Evolutionary conservation across 2,329 filamentous ascomycete genomes (phyloP).

Genomic region (Sclerotinia nivalis): DNA sequence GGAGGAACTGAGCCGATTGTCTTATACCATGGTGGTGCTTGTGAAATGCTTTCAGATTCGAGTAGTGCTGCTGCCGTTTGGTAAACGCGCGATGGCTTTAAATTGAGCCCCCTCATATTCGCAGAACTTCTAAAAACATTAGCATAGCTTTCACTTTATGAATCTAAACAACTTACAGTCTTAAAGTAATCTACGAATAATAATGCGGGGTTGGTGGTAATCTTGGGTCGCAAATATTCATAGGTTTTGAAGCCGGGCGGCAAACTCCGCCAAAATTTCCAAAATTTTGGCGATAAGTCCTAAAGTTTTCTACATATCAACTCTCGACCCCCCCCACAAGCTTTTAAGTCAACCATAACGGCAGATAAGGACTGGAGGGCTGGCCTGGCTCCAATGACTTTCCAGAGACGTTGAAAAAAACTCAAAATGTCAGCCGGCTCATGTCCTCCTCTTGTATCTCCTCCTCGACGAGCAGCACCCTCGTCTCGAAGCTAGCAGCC

Average conservation of each 20-base stretch:
- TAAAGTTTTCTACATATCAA: slow-evolving; percentile 21
- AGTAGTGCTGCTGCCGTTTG: slow-evolving; percentile 50
- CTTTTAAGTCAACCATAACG: slow-evolving; percentile 17
- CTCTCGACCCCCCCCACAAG: slow-evolving; percentile 20
- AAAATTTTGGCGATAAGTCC: slow-evolving; percentile 22
- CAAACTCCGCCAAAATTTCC: slow-evolving; percentile 18
- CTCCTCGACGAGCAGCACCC: slow-evolving; percentile 50
- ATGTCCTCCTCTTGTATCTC: slow-evolving; percentile 62
- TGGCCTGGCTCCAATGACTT: slow-evolving; percentile 31
- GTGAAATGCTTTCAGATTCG: slow-evolving; percentile 45
- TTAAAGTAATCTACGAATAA: slow-evolving; percentile 7
- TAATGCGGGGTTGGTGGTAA: slow-evolving; percentile 17
- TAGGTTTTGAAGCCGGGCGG: slow-evolving; percentile 19
- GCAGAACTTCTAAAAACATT: background rate
- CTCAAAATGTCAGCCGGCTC: slow-evolving; percentile 62
- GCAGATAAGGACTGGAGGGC: slow-evolving; percentile 13
- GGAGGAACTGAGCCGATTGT: slow-evolving; percentile 49
- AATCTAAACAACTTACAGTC: slow-evolving; percentile 4
- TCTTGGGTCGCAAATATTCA: slow-evolving; percentile 17
- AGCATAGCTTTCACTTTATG: background rate
- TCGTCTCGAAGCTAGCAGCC: slow-evolving; percentile 49
- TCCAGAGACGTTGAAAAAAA: slow-evolving; percentile 32
- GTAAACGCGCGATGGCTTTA: slow-evolving; percentile 49
- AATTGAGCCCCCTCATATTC: slow-evolving; percentile 40
- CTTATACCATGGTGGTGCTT: slow-evolving; percentile 41